Evolutionary conservation across 2,329 filamentous ascomycete genomes (phyloP).

Genomic region (Scedosporium dehoogii): DNA sequence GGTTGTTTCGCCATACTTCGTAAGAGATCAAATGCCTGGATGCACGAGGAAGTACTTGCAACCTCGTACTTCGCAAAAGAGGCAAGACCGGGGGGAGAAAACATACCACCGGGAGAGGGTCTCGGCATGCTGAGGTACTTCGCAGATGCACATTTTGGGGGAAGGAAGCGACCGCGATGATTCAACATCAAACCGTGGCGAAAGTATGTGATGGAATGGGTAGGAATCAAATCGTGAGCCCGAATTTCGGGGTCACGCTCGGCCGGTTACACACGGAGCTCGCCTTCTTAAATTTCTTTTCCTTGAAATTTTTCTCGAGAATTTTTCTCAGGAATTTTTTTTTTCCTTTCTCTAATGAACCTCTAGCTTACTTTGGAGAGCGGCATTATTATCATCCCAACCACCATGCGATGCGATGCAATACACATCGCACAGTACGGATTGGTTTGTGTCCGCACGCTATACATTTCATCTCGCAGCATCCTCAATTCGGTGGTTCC

Average conservation of each 20-base stretch:
- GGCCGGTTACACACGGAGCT: neutral
- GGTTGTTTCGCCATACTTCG: too few species aligned
- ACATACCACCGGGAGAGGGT: too few species aligned
- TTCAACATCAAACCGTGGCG: too few species aligned
- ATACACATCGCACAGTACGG: neutral
- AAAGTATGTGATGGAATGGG: neutral
- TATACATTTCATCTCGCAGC: too few species aligned
- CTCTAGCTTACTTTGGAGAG: neutral
- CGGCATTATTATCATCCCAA: neutral
- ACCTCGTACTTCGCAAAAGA: too few species aligned
- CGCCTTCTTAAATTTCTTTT: neutral
- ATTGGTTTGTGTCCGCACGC: neutral
- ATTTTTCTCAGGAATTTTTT: neutral
- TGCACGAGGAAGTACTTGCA: too few species aligned
- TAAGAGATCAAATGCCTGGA: too few species aligned
- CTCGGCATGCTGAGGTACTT: too few species aligned
- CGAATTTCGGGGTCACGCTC: neutral
- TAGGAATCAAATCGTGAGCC: neutral
- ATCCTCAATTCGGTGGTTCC: too few species aligned
- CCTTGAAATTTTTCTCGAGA: neutral
- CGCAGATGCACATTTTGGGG: too few species aligned
- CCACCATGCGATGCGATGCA: neutral
- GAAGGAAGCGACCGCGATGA: too few species aligned
- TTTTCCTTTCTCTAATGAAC: neutral
- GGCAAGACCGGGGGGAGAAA: too few species aligned